Base-by-base conservation (phyloP, 2,329 filamentous ascomycete genomes). In the Fusarium armeniacum region DNA sequence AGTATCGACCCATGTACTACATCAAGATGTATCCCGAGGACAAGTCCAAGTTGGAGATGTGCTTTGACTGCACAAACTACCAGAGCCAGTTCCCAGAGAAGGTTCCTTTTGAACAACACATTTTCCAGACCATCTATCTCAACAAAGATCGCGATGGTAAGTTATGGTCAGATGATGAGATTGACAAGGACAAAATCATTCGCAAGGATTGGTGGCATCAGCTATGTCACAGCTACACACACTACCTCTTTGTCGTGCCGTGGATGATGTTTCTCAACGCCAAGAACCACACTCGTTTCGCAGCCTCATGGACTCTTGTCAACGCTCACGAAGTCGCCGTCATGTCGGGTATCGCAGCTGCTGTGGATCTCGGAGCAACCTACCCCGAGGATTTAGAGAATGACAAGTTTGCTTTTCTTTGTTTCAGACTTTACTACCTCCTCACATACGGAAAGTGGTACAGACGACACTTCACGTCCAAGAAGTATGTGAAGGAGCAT, bases 361-460 rank as follows among this genome's bases (percentile, higher is more conserved):
- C 66, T 1, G 66, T 69, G 3, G 66, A 69, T 6, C n/a, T 69
- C 0, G 66, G 66, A 2, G 66, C 65, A 1, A 51, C 22, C 0
- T 69, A 69, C 11, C 66, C 66, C 4, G 66, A 69, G 63, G 88
- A 90, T 70, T 74, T 91, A 3, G 88, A 90, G 77, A 77, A 86
- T n/a, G 88, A 90, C 64, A 81, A 80, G 55, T 91, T 89, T 72
- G 86, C 89, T 0, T 82, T 90, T 57, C 72, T 90, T 62, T 83
- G 84, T 49, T 91, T 90, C 72, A 76, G 88, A 44, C 74, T 90
- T 62, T 90, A 90, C 68, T 90, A 90, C 62, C 76, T 90, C 50
- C 75, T 91, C 4, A 78, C 81, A 0, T 90, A 90, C 70, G 88
- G 89, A 24, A 86, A 84, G 69, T 90, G 88, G 88, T 89, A 90